Percentiles rank a stretch among this genome's conserved stretches.
phyloP scores from a whole-genome alignment of 805 yeast species.

The Cyberlindnera japonica region DNA sequence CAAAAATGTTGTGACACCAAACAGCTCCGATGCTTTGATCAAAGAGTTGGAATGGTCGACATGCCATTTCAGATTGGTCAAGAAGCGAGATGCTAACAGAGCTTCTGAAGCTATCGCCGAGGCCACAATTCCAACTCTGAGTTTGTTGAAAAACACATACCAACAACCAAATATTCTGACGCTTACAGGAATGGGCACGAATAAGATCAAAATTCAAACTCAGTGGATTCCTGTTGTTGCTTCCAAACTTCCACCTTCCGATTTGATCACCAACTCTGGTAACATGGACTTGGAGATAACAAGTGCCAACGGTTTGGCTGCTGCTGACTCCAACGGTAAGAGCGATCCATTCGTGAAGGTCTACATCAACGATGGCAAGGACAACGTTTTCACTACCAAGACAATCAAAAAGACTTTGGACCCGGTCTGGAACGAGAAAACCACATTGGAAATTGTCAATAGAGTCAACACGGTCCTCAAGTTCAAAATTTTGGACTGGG shows the following conservation, averaged over 20 bases:
- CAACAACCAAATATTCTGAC: slow-evolving; percentile 54
- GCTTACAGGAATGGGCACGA: slow-evolving; percentile 49
- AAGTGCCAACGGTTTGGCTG: slow-evolving; percentile 62
- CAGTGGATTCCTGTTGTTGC: slow-evolving; percentile 78
- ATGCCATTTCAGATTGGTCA: slow-evolving; percentile 57
- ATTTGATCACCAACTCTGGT: slow-evolving; percentile 75
- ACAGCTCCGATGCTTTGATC: slow-evolving; percentile 70
- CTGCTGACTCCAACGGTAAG: slow-evolving; percentile 90
- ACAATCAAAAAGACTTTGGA: slow-evolving; percentile 80
- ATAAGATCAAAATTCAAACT: slow-evolving; percentile 53
- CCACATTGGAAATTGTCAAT: slow-evolving; percentile 52
- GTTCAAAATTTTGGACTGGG: slow-evolving; percentile 82
- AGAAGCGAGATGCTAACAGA: slow-evolving; percentile 50
- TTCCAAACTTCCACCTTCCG: slow-evolving; percentile 63
- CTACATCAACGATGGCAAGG: slow-evolving; percentile 58
- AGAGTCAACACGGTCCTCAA: slow-evolving; percentile 56
- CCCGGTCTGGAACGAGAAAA: slow-evolving; percentile 84
- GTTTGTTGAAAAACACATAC: slow-evolving; percentile 63
- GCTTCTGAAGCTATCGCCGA: slow-evolving; percentile 58
- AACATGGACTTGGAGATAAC: slow-evolving; percentile 55
- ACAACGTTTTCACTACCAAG: slow-evolving; percentile 66
- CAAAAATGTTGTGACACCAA: slow-evolving; percentile 34
- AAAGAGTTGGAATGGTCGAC: slow-evolving; percentile 76
- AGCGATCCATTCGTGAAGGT: slow-evolving; percentile 87
- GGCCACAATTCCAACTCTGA: slow-evolving; percentile 59